Percentiles rank a stretch among this genome's conserved stretches.
Evolutionary conservation across 768 basidiomycete species (phyloP).

Genomic region (Phlebiopsis gigantea): DNA sequence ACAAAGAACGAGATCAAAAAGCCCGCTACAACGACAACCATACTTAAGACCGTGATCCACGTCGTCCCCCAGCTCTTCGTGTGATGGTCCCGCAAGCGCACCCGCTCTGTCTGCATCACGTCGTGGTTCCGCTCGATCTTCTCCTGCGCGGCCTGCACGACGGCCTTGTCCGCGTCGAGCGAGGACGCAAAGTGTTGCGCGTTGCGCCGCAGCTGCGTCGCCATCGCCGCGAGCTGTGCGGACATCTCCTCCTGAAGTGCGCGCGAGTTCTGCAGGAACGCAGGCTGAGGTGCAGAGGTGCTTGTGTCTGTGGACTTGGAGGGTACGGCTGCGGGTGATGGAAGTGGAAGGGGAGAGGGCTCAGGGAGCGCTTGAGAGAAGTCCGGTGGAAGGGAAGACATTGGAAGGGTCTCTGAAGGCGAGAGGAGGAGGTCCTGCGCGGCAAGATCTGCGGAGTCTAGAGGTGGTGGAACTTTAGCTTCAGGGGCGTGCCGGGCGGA

Average conservation of each 20-base stretch:
- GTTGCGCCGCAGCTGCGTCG: constrained; percentile 79
- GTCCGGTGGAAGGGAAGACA: constrained; percentile 17
- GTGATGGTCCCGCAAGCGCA: constrained; percentile 39
- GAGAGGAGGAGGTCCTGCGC: constrained; percentile 39
- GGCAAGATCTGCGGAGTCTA: constrained; percentile 12
- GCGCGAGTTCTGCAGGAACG: constrained; percentile 49
- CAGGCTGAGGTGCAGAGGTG: constrained; percentile 21
- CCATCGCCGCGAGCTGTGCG: constrained; percentile 77
- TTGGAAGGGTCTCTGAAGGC: constrained; percentile 29
- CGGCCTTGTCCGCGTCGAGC: constrained; percentile 67
- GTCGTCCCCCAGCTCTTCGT: constrained; percentile 48
- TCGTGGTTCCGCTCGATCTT: constrained; percentile 73
- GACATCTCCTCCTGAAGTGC: constrained; percentile 71
- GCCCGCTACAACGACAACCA: constrained; percentile 61
- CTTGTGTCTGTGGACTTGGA: not conserved
- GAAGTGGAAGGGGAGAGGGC: not conserved
- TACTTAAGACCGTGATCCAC: constrained; percentile 43
- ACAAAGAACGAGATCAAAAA: constrained; percentile 71
- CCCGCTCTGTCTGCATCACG: constrained; percentile 61
- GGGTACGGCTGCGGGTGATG: not conserved
- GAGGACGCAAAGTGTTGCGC: constrained; percentile 71
- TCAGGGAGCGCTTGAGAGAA: constrained; percentile 22
- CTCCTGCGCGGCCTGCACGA: constrained; percentile 60
- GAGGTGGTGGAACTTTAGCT: not conserved
- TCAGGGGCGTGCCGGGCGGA: constrained; percentile 8